Evolutionary conservation across 441 rosid species (phyloP).

Genomic region (Euphorbia schlechtendalii): DNA sequence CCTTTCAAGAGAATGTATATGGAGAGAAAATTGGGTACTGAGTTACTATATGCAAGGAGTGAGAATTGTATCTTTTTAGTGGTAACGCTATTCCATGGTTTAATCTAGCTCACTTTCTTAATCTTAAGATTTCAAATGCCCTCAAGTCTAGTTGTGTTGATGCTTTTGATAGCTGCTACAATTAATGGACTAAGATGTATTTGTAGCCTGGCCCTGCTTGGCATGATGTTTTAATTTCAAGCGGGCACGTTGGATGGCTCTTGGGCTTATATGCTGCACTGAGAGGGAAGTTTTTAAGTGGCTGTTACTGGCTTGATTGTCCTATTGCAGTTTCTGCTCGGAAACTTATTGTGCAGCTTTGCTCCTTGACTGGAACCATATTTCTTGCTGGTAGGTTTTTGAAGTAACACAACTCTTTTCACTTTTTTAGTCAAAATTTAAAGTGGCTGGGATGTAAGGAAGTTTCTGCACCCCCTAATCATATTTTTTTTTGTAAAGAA

Average conservation of each 20-base stretch:
- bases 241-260: constrained; percentile 85
- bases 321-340: constrained; percentile 94
- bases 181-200: constrained; percentile 9
- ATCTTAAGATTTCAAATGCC: background rate
- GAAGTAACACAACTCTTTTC: background rate
- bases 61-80: background rate
- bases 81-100: background rate
- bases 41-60: background rate
- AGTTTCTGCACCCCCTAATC: no score
- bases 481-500: no score
- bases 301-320: constrained; percentile 85
- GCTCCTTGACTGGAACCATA: constrained; percentile 76
- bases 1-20: background rate
- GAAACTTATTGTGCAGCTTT: constrained; percentile 86
- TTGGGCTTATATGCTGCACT: constrained; percentile 66
- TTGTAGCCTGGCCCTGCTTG: constrained; percentile 94
- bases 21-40: background rate
- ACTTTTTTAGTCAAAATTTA: background rate
- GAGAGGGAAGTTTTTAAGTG: constrained; percentile 66
- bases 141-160: constrained; percentile 4
- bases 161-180: background rate
- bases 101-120: background rate
- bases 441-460: no score
- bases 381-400: constrained; percentile 63
- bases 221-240: constrained; percentile 81